Conservation (phyloP, 1,139 yeast species). For the Geotrichum citri-aurantii region DNA sequence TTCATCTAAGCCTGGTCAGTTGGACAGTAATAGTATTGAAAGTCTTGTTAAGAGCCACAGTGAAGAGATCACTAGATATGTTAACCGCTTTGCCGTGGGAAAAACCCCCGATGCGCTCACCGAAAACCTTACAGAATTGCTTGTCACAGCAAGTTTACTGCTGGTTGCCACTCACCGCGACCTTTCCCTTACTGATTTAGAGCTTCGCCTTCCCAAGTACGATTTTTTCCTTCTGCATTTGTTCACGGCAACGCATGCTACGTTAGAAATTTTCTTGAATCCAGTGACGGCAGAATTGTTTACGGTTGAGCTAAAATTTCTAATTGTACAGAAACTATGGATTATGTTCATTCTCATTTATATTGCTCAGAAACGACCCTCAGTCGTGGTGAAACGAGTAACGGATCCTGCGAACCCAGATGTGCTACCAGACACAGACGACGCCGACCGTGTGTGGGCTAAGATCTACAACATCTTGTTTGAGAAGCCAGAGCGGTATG, state of each 20-base stretch:
- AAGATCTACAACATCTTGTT: slow-evolving; percentile 6
- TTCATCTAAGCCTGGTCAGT: not conserved
- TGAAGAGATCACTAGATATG: not conserved
- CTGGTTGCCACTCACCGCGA: slow-evolving; percentile 27
- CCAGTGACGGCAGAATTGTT: slow-evolving; percentile 12
- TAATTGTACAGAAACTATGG: slow-evolving; percentile 25
- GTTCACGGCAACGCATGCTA: slow-evolving; percentile 31
- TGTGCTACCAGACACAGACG: not conserved
- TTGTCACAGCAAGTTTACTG: slow-evolving; percentile 24
- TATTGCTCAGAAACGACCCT: slow-evolving; percentile 26
- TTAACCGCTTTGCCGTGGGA: slow-evolving; percentile 2
- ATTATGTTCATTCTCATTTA: slow-evolving; percentile 22
- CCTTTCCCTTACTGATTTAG: not conserved
- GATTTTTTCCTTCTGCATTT: slow-evolving; percentile 32
- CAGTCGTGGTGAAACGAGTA: slow-evolving; percentile 21
- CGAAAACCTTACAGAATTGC: slow-evolving; percentile 16
- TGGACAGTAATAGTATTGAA: not conserved
- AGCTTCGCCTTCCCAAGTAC: slow-evolving; percentile 22
- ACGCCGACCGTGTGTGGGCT: slow-evolving; percentile 11
- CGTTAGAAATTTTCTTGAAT: slow-evolving; percentile 24
- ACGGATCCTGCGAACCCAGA: slow-evolving; percentile 9
- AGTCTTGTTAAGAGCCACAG: not conserved
- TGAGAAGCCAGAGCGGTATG: slow-evolving; percentile 13
- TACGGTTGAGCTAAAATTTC: slow-evolving; percentile 18
- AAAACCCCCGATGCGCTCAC: not conserved